These are phyloP conservation scores for Crithidia acanthocephali DNA, from an alignment of 208 protist species.

Conservation along the genomic window DNA sequence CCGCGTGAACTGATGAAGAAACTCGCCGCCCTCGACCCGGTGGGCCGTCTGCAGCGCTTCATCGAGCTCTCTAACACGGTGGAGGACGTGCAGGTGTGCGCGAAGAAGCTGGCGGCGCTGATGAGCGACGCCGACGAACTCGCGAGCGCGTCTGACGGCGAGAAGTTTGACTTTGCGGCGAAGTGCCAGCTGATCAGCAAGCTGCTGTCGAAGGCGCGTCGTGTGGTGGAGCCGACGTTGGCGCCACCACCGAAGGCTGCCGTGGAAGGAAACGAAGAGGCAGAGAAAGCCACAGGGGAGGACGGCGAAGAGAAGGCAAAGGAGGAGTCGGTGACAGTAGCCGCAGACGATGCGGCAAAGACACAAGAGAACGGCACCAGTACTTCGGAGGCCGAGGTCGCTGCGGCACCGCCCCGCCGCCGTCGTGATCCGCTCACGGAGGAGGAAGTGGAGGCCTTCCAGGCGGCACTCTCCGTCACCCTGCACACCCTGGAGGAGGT, in stretches of 20 bases:
- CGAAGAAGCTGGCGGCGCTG: slow-evolving; percentile 35
- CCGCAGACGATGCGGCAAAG: neutral
- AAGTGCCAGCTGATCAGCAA: slow-evolving; percentile 81
- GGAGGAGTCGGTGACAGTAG: neutral
- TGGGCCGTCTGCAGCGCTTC: slow-evolving; percentile 68
- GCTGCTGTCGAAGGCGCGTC: slow-evolving; percentile 80
- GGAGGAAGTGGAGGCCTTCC: slow-evolving; percentile 47
- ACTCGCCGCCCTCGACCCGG: slow-evolving; percentile 54
- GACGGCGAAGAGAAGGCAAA: neutral
- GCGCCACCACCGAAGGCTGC: neutral
- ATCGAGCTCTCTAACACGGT: slow-evolving; percentile 64
- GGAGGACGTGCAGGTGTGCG: slow-evolving; percentile 51
- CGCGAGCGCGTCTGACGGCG: neutral
- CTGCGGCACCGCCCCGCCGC: neutral
- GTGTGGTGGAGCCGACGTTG: slow-evolving; percentile 38
- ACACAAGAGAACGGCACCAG: too few species aligned
- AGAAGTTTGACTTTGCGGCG: slow-evolving; percentile 45
- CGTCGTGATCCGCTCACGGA: slow-evolving; percentile 26
- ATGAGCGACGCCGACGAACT: slow-evolving; percentile 11
- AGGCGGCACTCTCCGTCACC: slow-evolving; percentile 28
- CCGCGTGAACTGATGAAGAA: slow-evolving; percentile 69
- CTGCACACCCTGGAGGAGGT: slow-evolving; percentile 41
- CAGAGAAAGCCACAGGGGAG: neutral
- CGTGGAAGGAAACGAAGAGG: slow-evolving; percentile 1
- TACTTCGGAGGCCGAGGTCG: neutral